Percentiles rank a stretch among this genome's conserved stretches.
phyloP scores from a whole-genome alignment of 495 filamentous ascomycete species.

The Aspergillus affinis region DNA sequence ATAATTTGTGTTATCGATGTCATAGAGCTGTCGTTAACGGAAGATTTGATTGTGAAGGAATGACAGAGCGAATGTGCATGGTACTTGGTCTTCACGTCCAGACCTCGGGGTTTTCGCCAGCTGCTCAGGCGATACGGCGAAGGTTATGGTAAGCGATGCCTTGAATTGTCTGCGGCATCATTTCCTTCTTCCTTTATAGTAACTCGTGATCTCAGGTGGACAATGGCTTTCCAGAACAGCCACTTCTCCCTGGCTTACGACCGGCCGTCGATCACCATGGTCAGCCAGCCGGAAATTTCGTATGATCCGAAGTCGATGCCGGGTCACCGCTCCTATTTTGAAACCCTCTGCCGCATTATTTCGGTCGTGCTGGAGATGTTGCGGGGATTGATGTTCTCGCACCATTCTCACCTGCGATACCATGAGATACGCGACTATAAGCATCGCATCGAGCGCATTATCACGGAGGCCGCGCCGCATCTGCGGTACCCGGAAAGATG shows the following conservation, averaged over 20 bases:
- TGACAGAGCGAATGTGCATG: conserved; percentile 60
- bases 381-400: conserved; percentile 47
- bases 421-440: conserved; percentile 52
- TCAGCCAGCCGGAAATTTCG: conserved; percentile 52
- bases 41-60: conserved; percentile 30
- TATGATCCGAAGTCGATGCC: conserved; percentile 48
- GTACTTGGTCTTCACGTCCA: conserved; percentile 58
- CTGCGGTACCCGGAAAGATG: conserved; percentile 51
- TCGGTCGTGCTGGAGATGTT: conserved; percentile 56
- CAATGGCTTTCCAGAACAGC: conserved; percentile 61
- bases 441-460: conserved; percentile 50
- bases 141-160: conserved; percentile 40
- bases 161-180: not conserved
- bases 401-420: conserved; percentile 37
- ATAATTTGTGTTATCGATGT: conserved; percentile 10
- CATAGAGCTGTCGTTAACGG: not conserved
- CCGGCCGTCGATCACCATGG: conserved; percentile 53
- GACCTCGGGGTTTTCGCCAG: conserved; percentile 43
- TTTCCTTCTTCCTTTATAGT: conserved; percentile 11
- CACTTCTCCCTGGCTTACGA: conserved; percentile 63
- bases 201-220: conserved; percentile 40
- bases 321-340: conserved; percentile 51
- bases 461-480: conserved; percentile 51
- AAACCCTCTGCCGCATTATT: conserved; percentile 54
- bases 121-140: conserved; percentile 36